Percentiles rank a stretch among this genome's conserved stretches.
Conservation (phyloP, 1,139 yeast genomes). For the Scheffersomyces stambukii region DNA sequence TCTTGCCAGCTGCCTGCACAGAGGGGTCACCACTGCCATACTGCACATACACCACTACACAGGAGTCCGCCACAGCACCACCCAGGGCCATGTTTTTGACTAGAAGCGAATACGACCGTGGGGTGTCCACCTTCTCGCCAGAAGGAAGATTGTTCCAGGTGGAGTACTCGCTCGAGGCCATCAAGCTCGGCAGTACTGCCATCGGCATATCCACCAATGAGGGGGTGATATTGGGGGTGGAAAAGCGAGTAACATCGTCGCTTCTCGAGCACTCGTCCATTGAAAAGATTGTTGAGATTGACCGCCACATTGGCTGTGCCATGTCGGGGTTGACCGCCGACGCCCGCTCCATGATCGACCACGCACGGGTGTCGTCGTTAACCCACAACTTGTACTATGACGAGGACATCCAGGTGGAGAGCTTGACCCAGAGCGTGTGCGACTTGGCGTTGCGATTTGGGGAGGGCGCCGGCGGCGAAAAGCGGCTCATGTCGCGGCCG, state of each 20-base stretch:
- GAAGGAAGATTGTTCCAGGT: slow-evolving; percentile 98
- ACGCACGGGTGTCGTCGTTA: slow-evolving; percentile 88
- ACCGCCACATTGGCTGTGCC: slow-evolving; percentile 94
- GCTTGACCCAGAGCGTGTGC: slow-evolving; percentile 93
- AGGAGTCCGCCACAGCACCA: slow-evolving; percentile 1
- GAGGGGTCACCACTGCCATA: too few relatives aligned
- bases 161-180: slow-evolving; percentile 96
- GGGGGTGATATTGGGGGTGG: slow-evolving; percentile 95
- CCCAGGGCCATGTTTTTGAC: slow-evolving; percentile 76
- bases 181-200: slow-evolving; percentile 94
- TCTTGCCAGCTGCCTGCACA: too few relatives aligned
- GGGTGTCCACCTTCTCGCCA: slow-evolving; percentile 97
- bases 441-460: slow-evolving; percentile 97
- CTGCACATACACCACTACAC: slow-evolving; percentile 1
- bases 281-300: slow-evolving; percentile 95
- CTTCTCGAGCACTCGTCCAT: slow-evolving; percentile 88
- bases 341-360: slow-evolving; percentile 98
- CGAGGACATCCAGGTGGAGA: slow-evolving; percentile 89
- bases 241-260: slow-evolving; percentile 92
- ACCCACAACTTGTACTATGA: slow-evolving; percentile 89
- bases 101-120: slow-evolving; percentile 98
- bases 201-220: slow-evolving; percentile 96
- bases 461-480: slow-evolving; percentile 97
- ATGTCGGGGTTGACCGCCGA: slow-evolving; percentile 99
- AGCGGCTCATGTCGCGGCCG: slow-evolving; percentile 96